These are phyloP conservation scores for Helicostylum pulchrum DNA, from an alignment of 192 early-diverging fungal species.

Conservation along the genomic window DNA sequence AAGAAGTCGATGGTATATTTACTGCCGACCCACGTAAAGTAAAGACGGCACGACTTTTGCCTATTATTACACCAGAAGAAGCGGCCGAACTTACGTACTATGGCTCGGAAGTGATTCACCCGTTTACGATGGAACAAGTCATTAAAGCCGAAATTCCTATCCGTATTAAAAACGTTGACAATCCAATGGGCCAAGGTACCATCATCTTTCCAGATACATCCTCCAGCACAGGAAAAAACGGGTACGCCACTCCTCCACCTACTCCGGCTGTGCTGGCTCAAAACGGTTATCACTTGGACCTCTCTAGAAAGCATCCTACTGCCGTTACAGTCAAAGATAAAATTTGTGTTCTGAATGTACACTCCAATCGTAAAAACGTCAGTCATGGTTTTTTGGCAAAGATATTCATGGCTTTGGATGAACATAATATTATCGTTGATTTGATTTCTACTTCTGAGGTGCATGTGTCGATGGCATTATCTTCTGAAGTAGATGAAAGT, in stretches of 20 bases:
- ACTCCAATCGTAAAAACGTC: conserved; percentile 86
- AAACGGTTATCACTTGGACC: conserved; percentile 59
- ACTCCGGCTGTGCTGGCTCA: conserved; percentile 51
- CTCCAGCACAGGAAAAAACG: not conserved
- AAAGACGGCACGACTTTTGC: conserved; percentile 67
- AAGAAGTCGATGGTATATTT: conserved; percentile 96
- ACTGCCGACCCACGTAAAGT: conserved; percentile 95
- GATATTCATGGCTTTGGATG: conserved; percentile 81
- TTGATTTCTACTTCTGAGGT: conserved; percentile 84
- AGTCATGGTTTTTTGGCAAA: conserved; percentile 89
- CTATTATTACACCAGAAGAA: conserved; percentile 86
- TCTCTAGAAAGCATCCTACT: conserved; percentile 67
- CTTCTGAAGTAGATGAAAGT: conserved; percentile 41
- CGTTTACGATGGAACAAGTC: conserved; percentile 96
- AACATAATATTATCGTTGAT: conserved; percentile 78
- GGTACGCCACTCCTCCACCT: conserved; percentile 35
- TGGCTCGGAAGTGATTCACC: conserved; percentile 84
- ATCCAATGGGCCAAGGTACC: conserved; percentile 79
- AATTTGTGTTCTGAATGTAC: conserved; percentile 85
- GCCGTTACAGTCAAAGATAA: conserved; percentile 92
- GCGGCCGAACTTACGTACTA: conserved; percentile 94
- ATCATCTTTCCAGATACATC: conserved; percentile 73
- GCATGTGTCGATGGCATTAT: conserved; percentile 75
- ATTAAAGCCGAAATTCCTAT: conserved; percentile 89
- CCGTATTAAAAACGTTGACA: conserved; percentile 92